Evolutionary conservation across 2,329 filamentous ascomycete genomes (phyloP), one percentile per base, ranked within the genome.

Genomic region (Penicillium sp.): DNA sequence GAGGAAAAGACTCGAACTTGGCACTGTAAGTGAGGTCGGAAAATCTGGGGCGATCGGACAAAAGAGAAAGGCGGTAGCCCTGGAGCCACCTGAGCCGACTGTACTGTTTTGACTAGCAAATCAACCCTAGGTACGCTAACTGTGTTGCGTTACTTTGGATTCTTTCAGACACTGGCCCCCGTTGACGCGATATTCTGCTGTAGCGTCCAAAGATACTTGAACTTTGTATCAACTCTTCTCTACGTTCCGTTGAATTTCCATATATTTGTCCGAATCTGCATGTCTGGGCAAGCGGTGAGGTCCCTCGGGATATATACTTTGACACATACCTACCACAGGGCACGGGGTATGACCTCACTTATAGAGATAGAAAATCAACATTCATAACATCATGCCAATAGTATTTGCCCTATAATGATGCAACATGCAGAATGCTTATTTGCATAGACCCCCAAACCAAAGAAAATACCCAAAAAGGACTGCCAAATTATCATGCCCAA

Each of bases 401-500:
- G 16, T 33, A 33, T 33, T 33, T 16, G 13, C 13, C 31, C 4
- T 16, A 7, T 1, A 11, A 16, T 33, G 14, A 33, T 33, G 35
- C 16, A 39, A 19, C 9, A 19, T 39, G 7, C n/a, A 39, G n/a
- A 19, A 19, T 4, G 7, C 19, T 2, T 7, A 16, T 13, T 31
- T 31, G 29, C 10, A 29, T 4, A 29, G 11, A 13, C 10, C 14
- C 31, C 31, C 1, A 33, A 6, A 11, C 13, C 13, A 7, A 33
- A 13, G 7, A 3, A 19, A 19, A 47, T 24, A 5, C 16, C 19
- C 27, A 21, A 21, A 29, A 19, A 31, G 11, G 31, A 33, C 31
- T 13, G 19, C 19, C 7, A 35, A 9, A 14, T n/a, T 14, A 11
- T 56, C 49, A 67, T 10, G 82, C 81, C 95, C 95, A 98, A 13